Percentiles rank a stretch among this genome's conserved stretches.
These are phyloP conservation scores for Spinellus fusiger DNA, from an alignment of 192 early-diverging fungal species.

Conservation along the genomic window DNA sequence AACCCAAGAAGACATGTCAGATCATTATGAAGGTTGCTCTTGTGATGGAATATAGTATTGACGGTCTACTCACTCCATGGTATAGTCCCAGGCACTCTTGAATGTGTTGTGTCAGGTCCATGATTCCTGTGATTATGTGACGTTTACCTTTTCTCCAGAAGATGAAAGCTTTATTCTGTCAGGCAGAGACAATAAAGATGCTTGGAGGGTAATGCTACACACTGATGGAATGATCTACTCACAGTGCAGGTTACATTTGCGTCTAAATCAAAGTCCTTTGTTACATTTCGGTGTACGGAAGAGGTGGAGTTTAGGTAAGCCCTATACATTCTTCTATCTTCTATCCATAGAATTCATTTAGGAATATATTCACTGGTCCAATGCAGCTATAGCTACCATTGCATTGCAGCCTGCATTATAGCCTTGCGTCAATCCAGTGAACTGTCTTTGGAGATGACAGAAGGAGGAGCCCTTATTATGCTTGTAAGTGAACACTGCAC, in stretches of 20 bases:
- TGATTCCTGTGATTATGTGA: conserved; percentile 4
- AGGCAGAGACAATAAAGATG: neutral
- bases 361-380: conserved; percentile 2
- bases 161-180: conserved; percentile 12
- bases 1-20: neutral
- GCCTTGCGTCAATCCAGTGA: neutral
- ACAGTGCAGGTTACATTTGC: neutral
- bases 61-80: neutral
- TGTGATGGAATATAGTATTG: neutral
- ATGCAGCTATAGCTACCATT: neutral
- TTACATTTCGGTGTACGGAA: neutral
- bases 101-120: conserved; percentile 3
- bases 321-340: too few species aligned
- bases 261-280: conserved; percentile 1
- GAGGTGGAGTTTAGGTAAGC: conserved; percentile 3
- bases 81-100: neutral
- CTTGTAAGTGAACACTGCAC: neutral
- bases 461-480: neutral
- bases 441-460: conserved; percentile 1
- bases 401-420: too few species aligned
- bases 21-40: neutral
- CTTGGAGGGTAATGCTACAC: conserved; percentile 2
- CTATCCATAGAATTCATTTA: neutral
- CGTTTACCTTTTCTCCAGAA: conserved; percentile 11
- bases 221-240: neutral